phyloP scores from a whole-genome alignment of 805 yeast species.

The Cyberlindnera euphorbiae region DNA sequence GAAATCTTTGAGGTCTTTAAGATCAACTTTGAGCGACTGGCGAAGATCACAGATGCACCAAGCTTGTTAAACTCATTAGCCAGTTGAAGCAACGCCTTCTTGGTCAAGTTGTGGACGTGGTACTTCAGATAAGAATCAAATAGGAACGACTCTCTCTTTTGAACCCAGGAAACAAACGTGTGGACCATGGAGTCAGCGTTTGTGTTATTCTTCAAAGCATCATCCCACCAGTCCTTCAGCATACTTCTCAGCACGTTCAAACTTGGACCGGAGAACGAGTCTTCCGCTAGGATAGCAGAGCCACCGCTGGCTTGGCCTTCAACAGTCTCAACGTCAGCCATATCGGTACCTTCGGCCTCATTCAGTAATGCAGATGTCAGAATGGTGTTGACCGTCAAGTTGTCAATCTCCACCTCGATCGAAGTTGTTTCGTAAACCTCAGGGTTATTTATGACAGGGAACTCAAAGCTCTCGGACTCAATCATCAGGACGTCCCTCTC shows the following conservation, averaged over 20 bases:
- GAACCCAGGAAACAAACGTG: slow-evolving; percentile 81
- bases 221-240: slow-evolving; percentile 93
- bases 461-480: slow-evolving; percentile 55
- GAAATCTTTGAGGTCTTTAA: slow-evolving; percentile 69
- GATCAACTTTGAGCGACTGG: slow-evolving; percentile 70
- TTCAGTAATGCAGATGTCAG: slow-evolving; percentile 78
- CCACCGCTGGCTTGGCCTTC: slow-evolving; percentile 26
- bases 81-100: slow-evolving; percentile 75
- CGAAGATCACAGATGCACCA: slow-evolving; percentile 78
- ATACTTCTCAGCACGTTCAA: slow-evolving; percentile 62
- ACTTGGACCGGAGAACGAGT: slow-evolving; percentile 76
- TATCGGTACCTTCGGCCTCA: slow-evolving; percentile 83
- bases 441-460: slow-evolving; percentile 70
- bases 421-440: slow-evolving; percentile 76
- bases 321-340: slow-evolving; percentile 44
- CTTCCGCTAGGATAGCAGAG: slow-evolving; percentile 55
- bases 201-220: slow-evolving; percentile 59
- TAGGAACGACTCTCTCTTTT: slow-evolving; percentile 62
- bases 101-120: slow-evolving; percentile 82
- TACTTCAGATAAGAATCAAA: slow-evolving; percentile 78
- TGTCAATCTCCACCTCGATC: slow-evolving; percentile 72
- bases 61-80: slow-evolving; percentile 71
- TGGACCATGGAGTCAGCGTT: slow-evolving; percentile 84
- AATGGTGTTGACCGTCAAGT: slow-evolving; percentile 80
- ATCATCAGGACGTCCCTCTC: slow-evolving; percentile 52